Evolutionary conservation across 2,329 filamentous ascomycete species (phyloP), one percentile per base, ranked within the genome.

Genomic region (Talaromyces sp.): DNA sequence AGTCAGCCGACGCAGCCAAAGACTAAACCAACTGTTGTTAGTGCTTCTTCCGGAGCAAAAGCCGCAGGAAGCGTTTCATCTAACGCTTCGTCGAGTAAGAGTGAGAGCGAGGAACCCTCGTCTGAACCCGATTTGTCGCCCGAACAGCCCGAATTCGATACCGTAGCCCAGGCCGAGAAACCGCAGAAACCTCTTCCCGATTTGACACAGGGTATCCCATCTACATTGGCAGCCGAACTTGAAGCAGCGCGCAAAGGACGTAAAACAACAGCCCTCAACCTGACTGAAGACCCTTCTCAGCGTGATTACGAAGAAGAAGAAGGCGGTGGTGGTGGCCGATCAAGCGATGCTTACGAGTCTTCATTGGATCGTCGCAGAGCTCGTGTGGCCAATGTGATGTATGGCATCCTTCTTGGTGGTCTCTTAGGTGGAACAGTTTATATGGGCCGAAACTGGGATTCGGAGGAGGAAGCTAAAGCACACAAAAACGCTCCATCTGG

Each of bases 191-290:
- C 89, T 55, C 83, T 97, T 11, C 93, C 93, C 55, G 92, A 97
- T 70, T 81, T 97, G 45, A 94, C 91, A n/a, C 87, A 93, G 69
- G 93, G 93, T 63, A 96, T 97, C 62, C 93, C 93, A 0, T 96
- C 92, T 1, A 96, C 92, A 1, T 81, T 97, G 57, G 89, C 87
- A 58, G 87, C 87, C 60, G 93, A 97, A 75, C 83, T 87, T 58
- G 77, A 78, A 56, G 73, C 72, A 57, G 70, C 64, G 68, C 78
- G 70, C 64, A 76, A 72, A 63, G 73, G 74, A 56, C 64, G 67
- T 46, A 66, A 72, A 36, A 61, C 69, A 36, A 66, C 71, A 52
- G 70, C 69, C 15, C 66, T 83, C 56, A 83, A 83, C 63, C 70
- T 84, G 56, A 81, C 80, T 17, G 80, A 84, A 66, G 80, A 81